Conservation (phyloP, 148 eudicot genomes). For the Fagopyrum tataricum region DNA sequence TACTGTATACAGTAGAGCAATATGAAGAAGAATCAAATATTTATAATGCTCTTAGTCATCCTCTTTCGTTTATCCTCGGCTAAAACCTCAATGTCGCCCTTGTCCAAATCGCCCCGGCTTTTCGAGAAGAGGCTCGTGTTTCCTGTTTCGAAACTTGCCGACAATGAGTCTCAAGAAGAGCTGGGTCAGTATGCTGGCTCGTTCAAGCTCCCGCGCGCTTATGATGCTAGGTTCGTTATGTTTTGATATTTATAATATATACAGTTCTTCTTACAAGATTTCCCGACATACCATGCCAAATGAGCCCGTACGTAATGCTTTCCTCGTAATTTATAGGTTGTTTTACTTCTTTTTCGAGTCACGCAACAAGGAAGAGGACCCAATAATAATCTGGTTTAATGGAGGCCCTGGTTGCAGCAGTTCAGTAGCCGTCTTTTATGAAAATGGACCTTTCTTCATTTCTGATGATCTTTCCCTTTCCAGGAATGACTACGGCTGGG, state of each 20-base stretch:
- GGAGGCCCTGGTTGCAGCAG: background rate
- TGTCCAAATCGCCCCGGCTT: no score
- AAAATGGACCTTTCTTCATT: background rate
- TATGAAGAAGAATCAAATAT: no score
- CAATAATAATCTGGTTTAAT: background rate
- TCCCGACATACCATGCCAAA: no score
- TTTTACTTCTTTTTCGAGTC: background rate
- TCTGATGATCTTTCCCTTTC: background rate
- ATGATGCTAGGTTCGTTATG: background rate
- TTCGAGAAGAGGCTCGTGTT: background rate
- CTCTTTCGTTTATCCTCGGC: no score
- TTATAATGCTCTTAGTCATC: no score
- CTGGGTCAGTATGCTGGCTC: background rate
- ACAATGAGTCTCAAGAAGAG: background rate
- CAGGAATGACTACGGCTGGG: background rate
- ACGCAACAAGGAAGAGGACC: constrained; percentile 11
- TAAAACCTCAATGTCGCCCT: no score
- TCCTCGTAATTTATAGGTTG: background rate
- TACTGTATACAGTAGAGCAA: no score
- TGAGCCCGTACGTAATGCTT: no score
- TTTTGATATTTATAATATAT: no score
- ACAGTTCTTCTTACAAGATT: no score
- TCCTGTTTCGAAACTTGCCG: background rate
- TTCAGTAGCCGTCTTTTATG: background rate
- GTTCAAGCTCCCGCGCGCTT: background rate